These are phyloP conservation scores for Paspalum vaginatum DNA, from an alignment of 176 grass and related monocot species.

Conservation along the genomic window DNA sequence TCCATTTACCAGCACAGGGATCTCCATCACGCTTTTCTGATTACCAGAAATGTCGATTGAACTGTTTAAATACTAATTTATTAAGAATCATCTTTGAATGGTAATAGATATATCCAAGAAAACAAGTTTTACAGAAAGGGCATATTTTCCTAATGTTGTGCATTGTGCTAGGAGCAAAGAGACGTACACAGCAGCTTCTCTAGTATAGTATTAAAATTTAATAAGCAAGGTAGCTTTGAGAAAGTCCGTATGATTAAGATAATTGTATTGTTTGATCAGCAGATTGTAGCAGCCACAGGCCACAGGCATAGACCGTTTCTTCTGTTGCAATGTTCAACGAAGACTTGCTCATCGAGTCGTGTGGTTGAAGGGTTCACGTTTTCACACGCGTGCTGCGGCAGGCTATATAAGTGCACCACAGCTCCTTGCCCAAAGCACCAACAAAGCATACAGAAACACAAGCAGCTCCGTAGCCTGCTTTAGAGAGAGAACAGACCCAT, in stretches of 20 bases:
- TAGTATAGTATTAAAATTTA: no score
- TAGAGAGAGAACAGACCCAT: background rate
- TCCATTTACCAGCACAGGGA: no score
- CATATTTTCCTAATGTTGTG: no score
- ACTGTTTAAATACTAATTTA: no score
- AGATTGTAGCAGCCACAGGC: background rate
- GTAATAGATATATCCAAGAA: no score
- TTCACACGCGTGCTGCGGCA: background rate
- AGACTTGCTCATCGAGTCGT: background rate
- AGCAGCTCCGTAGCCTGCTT: background rate
- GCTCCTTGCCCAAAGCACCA: background rate
- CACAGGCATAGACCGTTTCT: background rate
- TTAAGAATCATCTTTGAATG: no score
- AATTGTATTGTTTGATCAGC: background rate
- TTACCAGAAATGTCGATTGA: no score
- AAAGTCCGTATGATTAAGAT: background rate
- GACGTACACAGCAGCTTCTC: no score
- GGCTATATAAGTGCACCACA: constrained; percentile 2
- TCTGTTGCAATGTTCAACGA: background rate
- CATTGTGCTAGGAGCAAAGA: no score
- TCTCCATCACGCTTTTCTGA: no score
- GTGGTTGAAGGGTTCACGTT: background rate
- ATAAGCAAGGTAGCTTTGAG: background rate
- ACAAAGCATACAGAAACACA: background rate
- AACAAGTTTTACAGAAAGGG: no score